These are phyloP conservation scores for Radiomyces spectabilis DNA, from an alignment of 192 early-diverging fungal genomes.

Conservation along the genomic window DNA sequence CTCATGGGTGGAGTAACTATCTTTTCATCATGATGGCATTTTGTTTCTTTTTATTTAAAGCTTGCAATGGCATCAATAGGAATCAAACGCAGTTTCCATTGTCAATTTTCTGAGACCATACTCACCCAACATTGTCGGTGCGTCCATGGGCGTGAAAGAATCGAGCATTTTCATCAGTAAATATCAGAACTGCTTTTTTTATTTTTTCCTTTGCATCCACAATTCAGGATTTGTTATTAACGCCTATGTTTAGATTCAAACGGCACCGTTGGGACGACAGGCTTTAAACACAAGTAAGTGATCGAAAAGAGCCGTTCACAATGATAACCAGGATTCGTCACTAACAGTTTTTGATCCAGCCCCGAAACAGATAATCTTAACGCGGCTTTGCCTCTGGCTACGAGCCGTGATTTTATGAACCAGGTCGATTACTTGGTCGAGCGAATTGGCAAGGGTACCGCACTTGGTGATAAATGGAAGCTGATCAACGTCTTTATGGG, in stretches of 20 bases:
- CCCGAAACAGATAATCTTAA: neutral
- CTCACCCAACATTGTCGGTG: neutral
- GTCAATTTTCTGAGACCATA: neutral
- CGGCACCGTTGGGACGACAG: neutral
- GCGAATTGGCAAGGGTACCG: neutral
- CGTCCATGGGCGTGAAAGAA: neutral
- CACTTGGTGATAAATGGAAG: neutral
- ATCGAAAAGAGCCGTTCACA: neutral
- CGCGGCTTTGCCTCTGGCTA: neutral
- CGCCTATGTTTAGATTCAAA: neutral
- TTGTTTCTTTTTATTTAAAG: neutral
- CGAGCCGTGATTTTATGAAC: neutral
- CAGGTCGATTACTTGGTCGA: neutral
- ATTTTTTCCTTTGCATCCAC: neutral
- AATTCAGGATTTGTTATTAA: neutral
- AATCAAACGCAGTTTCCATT: neutral
- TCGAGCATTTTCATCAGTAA: neutral
- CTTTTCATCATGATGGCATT: neutral
- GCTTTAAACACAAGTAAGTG: neutral
- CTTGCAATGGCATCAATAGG: neutral
- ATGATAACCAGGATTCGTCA: neutral
- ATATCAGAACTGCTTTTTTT: neutral
- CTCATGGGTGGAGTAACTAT: neutral
- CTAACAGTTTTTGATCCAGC: neutral
- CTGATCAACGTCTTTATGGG: slow-evolving; percentile 1